phyloP scores from a whole-genome alignment of 208 protist species.

The Trypanosomatidae sp. region DNA sequence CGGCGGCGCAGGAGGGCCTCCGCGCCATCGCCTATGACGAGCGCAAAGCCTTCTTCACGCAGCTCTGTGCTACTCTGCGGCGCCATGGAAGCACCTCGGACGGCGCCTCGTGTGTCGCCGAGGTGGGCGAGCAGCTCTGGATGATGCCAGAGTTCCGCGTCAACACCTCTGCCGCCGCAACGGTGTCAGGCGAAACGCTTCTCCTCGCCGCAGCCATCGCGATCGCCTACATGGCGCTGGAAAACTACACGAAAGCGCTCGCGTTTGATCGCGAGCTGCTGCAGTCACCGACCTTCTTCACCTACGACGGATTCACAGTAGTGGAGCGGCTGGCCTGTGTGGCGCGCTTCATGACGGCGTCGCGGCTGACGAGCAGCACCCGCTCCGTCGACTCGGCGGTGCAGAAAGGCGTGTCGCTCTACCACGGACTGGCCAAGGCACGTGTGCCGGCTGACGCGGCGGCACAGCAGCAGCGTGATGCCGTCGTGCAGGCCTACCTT shows the following conservation, averaged over 20 bases:
- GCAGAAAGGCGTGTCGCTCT: conserved; percentile 27
- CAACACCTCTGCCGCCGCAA: background rate
- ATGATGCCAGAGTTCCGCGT: conserved; percentile 20
- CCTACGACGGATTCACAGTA: conserved; percentile 16
- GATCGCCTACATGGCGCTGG: conserved; percentile 11
- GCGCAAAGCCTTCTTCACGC: conserved; percentile 16
- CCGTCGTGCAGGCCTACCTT: conserved; percentile 19
- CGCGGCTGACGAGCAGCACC: conserved; percentile 1
- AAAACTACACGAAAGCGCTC: conserved; percentile 11
- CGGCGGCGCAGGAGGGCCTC: background rate
- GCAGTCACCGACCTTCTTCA: conserved; percentile 25
- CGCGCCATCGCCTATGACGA: conserved; percentile 1
- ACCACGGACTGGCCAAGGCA: conserved; percentile 6
- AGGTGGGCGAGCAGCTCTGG: conserved; percentile 16
- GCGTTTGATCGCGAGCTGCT: conserved; percentile 24
- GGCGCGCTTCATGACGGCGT: conserved; percentile 13
- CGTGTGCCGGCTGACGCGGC: background rate
- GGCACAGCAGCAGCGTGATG: conserved; percentile 1
- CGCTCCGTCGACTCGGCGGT: conserved; percentile 20
- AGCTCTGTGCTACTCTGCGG: conserved; percentile 10
- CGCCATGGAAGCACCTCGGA: background rate
- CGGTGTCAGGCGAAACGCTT: conserved; percentile 18
- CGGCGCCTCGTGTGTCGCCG: conserved; percentile 10
- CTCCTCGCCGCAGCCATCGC: conserved; percentile 9
- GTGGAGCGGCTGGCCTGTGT: conserved; percentile 24